Conservation (phyloP, 768 basidiomycete species). For the Pulveroboletus sp. region DNA sequence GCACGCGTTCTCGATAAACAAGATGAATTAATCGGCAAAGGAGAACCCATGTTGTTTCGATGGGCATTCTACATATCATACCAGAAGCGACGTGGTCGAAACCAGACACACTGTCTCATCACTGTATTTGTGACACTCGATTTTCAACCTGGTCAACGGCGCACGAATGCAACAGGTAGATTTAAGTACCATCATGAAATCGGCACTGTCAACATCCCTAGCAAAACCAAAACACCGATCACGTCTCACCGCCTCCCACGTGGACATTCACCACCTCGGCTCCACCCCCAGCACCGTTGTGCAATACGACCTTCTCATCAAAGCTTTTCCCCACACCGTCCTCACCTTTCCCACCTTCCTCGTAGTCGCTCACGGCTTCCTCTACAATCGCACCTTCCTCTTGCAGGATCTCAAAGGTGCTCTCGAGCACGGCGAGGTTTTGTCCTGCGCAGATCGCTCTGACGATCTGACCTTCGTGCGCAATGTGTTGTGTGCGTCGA, state of each 20-base stretch:
- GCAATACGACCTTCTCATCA: conserved; percentile 45
- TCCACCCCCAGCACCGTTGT: conserved; percentile 5
- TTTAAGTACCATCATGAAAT: not conserved
- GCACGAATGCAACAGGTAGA: too few relatives aligned
- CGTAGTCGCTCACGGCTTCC: conserved; percentile 51
- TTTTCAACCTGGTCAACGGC: too few relatives aligned
- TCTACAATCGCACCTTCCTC: conserved; percentile 69
- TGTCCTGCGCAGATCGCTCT: conserved; percentile 78
- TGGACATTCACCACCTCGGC: conserved; percentile 17
- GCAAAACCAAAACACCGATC: not conserved
- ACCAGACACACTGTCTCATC: too few relatives aligned
- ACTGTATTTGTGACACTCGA: too few relatives aligned
- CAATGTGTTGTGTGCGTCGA: conserved; percentile 67
- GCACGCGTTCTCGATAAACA: too few relatives aligned
- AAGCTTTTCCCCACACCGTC: conserved; percentile 22
- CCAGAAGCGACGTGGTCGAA: too few relatives aligned
- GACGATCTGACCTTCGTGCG: conserved; percentile 70
- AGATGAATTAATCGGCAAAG: too few relatives aligned
- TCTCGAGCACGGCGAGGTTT: conserved; percentile 71
- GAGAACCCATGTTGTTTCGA: too few relatives aligned
- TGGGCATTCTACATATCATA: too few relatives aligned
- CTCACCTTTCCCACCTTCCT: conserved; percentile 21
- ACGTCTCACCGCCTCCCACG: conserved; percentile 10
- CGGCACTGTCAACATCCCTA: not conserved
- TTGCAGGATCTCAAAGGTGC: conserved; percentile 52